Evolutionary conservation across 2,329 filamentous ascomycete species (phyloP), one percentile per base, ranked within the genome.

Genomic region (Pseudodiploospora longispora): DNA sequence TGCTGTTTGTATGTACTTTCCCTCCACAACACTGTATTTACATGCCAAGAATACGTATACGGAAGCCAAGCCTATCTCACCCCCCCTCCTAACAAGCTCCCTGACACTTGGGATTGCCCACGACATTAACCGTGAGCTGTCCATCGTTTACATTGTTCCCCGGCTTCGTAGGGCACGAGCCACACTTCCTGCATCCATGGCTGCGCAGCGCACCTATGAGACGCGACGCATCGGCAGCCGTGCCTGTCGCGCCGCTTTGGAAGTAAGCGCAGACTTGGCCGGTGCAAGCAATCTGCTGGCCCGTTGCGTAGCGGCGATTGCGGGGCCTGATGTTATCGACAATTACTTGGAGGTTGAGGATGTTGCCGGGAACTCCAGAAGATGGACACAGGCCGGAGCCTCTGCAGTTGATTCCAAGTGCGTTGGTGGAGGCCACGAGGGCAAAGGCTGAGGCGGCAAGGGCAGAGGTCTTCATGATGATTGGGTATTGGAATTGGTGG

Each of bases 341-440:
- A 27, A 50, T 47, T 28, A 41, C 38, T n/a, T 47, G 41, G 36
- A 51, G 32, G 30, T 37, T 45, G 10, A 41, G 40, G 19, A 50
- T 45, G 27, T 46, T 39, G 40, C 35, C 46, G 10, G 40, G 40
- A 12, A 43, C 45, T 27, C 46, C 44, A 38, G 47, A 43, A 29
- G 42, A 37, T n/a, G 39, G 10, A 37, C 48, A 50, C 40, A 50
- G 40, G 35, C 45, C 46, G 27, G 40, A 43, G 42, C 48, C 48
- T 4, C 34, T 40, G 43, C 48, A 50, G 48, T 50, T 48, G 40
- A 50, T 50, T 6, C 48, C 48, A 10, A 44, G 36, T 4, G 48
- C 48, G 10, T 38, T 28, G 10, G 38, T 43, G 33, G 37, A 38
- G 36, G 29, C 27, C 6, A 27, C 36, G 10, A 38, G 27, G 27